phyloP scores from a whole-genome alignment of 2,329 filamentous ascomycete genomes.

The Pseudogymnoascus sp. region DNA sequence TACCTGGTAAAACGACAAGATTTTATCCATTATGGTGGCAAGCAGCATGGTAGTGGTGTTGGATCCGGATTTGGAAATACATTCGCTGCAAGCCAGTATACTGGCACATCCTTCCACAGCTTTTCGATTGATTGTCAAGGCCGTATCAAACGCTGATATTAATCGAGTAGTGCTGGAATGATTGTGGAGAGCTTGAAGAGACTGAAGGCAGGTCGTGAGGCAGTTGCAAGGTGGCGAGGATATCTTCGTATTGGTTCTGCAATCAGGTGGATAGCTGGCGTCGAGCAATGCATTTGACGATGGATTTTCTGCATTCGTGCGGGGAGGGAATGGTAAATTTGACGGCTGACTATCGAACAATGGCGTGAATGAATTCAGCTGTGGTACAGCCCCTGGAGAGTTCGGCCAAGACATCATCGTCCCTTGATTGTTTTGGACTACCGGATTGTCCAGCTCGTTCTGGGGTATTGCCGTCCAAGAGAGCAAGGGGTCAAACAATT shows the following conservation, averaged over 20 bases:
- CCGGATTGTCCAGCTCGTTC: neutral
- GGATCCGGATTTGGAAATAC: conserved; percentile 35
- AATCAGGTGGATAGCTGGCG: neutral
- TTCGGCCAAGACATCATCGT: neutral
- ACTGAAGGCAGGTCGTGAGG: conserved; percentile 38
- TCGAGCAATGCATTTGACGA: neutral
- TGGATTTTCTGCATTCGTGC: neutral
- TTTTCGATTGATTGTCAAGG: conserved; percentile 38
- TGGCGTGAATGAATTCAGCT: neutral
- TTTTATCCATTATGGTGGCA: conserved; percentile 41
- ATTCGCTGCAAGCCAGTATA: conserved; percentile 38
- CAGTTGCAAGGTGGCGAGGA: conserved; percentile 32
- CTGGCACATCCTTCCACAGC: conserved; percentile 40
- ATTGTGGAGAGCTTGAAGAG: conserved; percentile 39
- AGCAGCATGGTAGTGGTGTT: conserved; percentile 41
- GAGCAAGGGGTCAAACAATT: conserved; percentile 14
- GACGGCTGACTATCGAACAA: neutral
- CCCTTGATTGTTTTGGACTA: neutral
- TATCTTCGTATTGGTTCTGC: neutral
- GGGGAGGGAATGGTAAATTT: neutral
- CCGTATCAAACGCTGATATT: conserved; percentile 35
- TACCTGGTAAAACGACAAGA: conserved; percentile 38
- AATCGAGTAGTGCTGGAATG: conserved; percentile 30
- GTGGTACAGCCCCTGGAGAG: neutral
- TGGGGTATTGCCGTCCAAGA: neutral